Evolutionary conservation across 2,329 filamentous ascomycete genomes (phyloP).

Genomic region (Huntiella bhutanensis): DNA sequence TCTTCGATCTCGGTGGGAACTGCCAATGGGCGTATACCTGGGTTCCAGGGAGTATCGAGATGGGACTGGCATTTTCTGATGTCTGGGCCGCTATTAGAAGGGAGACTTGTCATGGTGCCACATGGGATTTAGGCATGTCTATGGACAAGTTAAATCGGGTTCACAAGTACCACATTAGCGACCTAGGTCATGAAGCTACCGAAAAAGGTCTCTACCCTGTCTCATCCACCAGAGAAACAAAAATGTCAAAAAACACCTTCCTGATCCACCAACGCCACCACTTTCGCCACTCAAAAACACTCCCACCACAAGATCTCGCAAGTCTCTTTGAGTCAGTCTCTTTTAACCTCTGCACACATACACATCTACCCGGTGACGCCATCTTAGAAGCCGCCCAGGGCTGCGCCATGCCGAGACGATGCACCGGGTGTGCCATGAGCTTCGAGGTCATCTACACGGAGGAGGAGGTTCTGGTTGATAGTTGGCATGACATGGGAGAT

Average conservation of each 20-base stretch:
- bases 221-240: not conserved
- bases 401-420: not conserved
- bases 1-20: slow-evolving; percentile 8
- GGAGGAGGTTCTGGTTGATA: not conserved
- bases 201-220: not conserved
- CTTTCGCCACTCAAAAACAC: not conserved
- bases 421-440: slow-evolving; percentile 2
- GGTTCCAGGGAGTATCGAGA: not conserved
- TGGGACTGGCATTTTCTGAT: slow-evolving; percentile 8
- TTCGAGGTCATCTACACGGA: not conserved
- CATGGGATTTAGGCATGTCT: too few relatives aligned
- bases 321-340: not conserved
- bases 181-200: too few relatives aligned
- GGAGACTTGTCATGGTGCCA: not conserved
- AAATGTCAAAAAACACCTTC: not conserved
- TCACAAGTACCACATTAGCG: too few relatives aligned
- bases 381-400: not conserved
- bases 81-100: slow-evolving; percentile 1
- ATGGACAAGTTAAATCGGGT: too few relatives aligned
- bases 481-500: slow-evolving; percentile 7
- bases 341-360: slow-evolving; percentile 4
- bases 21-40: slow-evolving; percentile 8
- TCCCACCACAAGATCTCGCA: not conserved
- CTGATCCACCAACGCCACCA: not conserved
- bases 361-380: not conserved